Evolutionary conservation across 2,329 filamentous ascomycete genomes (phyloP).

Genomic region (Aureobasidium sp.): DNA sequence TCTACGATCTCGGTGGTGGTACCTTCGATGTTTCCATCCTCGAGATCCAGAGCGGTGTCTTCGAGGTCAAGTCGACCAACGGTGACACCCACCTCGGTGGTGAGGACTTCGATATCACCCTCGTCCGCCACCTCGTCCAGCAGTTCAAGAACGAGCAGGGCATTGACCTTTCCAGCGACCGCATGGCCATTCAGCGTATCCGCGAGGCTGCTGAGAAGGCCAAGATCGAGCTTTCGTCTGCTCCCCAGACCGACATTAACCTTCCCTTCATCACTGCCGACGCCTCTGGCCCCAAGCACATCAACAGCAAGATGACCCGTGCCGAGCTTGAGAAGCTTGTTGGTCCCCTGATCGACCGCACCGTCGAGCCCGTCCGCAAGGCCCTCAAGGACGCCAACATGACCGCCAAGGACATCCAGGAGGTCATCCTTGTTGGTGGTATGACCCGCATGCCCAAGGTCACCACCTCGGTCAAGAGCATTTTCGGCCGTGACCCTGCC

Average conservation of each 20-base stretch:
- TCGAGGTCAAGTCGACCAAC: constrained; percentile 96
- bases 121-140: constrained; percentile 62
- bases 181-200: constrained; percentile 90
- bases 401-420: constrained; percentile 85
- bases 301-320: constrained; percentile 94
- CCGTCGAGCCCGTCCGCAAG: constrained; percentile 90
- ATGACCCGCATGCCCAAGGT: constrained; percentile 98
- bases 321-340: constrained; percentile 98
- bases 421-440: constrained; percentile 98
- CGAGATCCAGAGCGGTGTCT: constrained; percentile 98
- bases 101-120: constrained; percentile 92
- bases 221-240: constrained; percentile 97
- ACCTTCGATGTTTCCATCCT: constrained; percentile 99
- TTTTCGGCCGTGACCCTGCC: constrained; percentile 97
- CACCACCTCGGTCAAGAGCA: constrained; percentile 68
- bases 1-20: constrained; percentile 99
- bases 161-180: constrained; percentile 63
- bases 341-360: constrained; percentile 87
- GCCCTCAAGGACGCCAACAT: constrained; percentile 88
- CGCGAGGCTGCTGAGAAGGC: constrained; percentile 98
- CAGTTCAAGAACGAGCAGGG: constrained; percentile 81
- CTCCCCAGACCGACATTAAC: constrained; percentile 94
- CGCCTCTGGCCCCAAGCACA: constrained; percentile 85
- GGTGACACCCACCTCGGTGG: constrained; percentile 97
- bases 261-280: constrained; percentile 98